phyloP scores from a whole-genome alignment of 2,329 filamentous ascomycete genomes.

The Trichoderma semiorbis region DNA sequence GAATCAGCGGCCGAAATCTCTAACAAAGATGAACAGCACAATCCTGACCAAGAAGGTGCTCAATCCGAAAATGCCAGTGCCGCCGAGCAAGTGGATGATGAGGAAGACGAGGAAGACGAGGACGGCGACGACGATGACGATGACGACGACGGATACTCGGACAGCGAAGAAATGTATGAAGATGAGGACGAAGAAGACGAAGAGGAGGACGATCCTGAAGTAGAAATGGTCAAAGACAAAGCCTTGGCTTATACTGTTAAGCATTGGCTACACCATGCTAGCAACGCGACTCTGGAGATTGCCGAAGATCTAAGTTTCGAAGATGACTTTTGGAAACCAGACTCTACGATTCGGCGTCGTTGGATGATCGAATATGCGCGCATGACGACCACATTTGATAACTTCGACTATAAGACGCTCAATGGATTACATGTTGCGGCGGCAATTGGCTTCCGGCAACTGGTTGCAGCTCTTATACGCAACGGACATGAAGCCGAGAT shows the following conservation, averaged over 20 bases:
- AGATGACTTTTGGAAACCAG: constrained; percentile 37
- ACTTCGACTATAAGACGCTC: constrained; percentile 30
- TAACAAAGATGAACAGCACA: not conserved
- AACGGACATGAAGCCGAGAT: constrained; percentile 37
- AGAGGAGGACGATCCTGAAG: constrained; percentile 29
- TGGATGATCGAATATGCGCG: constrained; percentile 37
- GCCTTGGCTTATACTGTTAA: constrained; percentile 38
- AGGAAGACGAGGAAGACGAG: not conserved
- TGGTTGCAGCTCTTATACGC: constrained; percentile 37
- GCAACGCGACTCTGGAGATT: constrained; percentile 41
- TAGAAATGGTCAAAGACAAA: constrained; percentile 24
- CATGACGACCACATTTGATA: constrained; percentile 31
- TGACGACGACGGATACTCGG: not conserved
- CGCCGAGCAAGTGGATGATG: not conserved
- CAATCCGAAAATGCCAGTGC: not conserved
- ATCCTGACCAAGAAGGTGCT: not conserved
- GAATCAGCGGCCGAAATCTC: not conserved
- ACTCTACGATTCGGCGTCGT: constrained; percentile 35
- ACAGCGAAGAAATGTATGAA: not conserved
- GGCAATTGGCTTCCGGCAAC: constrained; percentile 36
- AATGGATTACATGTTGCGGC: constrained; percentile 39
- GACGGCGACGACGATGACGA: not conserved
- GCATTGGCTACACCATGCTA: constrained; percentile 41
- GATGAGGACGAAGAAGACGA: not conserved
- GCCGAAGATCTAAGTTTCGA: constrained; percentile 39